Base-by-base conservation (phyloP, 768 basidiomycete species). In the Leccinum barrowsii region DNA sequence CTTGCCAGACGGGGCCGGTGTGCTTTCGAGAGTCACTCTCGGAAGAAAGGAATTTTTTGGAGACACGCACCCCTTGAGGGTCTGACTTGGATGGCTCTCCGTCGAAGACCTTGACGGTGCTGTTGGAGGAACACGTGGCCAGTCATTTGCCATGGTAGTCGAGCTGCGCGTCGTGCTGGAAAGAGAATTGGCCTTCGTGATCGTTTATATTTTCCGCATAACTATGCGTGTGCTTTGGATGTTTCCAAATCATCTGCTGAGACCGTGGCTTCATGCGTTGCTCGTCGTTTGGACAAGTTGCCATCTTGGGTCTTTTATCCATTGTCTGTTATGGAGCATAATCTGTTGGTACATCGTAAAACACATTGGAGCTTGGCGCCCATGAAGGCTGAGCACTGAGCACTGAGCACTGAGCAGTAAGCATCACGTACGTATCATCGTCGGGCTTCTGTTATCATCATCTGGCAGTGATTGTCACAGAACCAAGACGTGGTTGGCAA, bases 81-180 rank as follows among this genome's bases (percentile, higher is more conserved):
- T 87, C 60, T 92, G 83, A 77, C 62, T 84, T 80, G 72, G 86
- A 84, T 12, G 87, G 74, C 65, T 95, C 91, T 26, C 93, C 94
- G 50, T 94, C 90, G 42, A 95, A 85, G 10, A 98, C 87, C 67
- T 93, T 90, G 61, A 99, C 89, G 0, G 93, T 96, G 54, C 94
- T 82, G 76, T 99, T 97, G 0, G 93, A 95, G 1, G 93, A 96
- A 71, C 95, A 97, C 1, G 97, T 98, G 5, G 97, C 97, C 4
- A 99, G 85, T 46, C 95, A 85, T 73, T 94, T 94, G 34, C 94
- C 95, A 66, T 97, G 97, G 80, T 97, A 98, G 76, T 99, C 96
- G 19, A 99, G 78, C 67, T 98, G 97, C 19, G 96, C 95, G 72
- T 99, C 97, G 72, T 98, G 96, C 95, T 97, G 66, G 37, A 7